Base-by-base conservation (phyloP, 2,329 filamentous ascomycete species). In the Penicillium sp. region DNA sequence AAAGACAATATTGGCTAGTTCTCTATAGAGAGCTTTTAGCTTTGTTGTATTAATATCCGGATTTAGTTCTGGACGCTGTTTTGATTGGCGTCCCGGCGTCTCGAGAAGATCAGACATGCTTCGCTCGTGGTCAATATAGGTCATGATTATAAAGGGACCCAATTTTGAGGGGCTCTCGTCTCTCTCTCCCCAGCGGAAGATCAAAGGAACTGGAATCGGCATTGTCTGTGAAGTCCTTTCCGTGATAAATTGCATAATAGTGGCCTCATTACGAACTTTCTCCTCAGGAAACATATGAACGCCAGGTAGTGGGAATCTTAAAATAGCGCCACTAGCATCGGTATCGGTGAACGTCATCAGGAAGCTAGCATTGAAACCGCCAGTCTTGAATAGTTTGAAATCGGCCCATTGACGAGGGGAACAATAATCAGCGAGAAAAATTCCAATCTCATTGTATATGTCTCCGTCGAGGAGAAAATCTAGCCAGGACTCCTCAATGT, bases 81-180 rank as follows among this genome's bases (percentile, higher is more conserved):
- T 25, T 25, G 24, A 6, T 39, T 15, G n/a, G 15, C 29, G 28
- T 20, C 37, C 49, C 9, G 52, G 50, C 4, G n/a, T 51, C 1
- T 59, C 35, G 13, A 57, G 44, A 7, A 38, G 24, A 31, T 49
- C 46, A n/a, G 13, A 25, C 32, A 56, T 39, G 18, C 33, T 47
- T 13, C 15, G 25, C 1, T 40, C 12, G 18, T 57, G 50, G 2
- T 49, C 18, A 6, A 57, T 45, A 37, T 62, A 69, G 23, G 65
- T 60, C 65, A 69, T 68, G 46, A 69, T 63, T 13, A 70, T 69
- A 46, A 65, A 72, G 1, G 66, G 65, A 3, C 64, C 65, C 1
- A 70, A 44, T 2, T 47, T 20, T 31, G 39, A 31, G 8, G 40
- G 31, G 27, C 49, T 47, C 32, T 47, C 46, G 18, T 49, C 37